phyloP scores from a whole-genome alignment of 2,329 filamentous ascomycete species.

The Pochonia chlamydosporia region DNA sequence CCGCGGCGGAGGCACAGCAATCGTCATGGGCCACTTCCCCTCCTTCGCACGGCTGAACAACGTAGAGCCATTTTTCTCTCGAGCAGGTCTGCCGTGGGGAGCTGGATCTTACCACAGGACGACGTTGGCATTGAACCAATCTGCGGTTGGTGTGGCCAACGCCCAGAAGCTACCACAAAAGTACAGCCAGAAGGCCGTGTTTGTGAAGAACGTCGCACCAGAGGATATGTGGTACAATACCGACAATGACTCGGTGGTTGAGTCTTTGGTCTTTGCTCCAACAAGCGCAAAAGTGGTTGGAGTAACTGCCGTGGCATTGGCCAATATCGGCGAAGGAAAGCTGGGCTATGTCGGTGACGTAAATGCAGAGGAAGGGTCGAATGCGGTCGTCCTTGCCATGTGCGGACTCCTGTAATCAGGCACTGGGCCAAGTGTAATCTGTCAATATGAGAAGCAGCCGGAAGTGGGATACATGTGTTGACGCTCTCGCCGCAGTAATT shows the following conservation, averaged over 20 bases:
- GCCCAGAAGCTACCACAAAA: slow-evolving; percentile 10
- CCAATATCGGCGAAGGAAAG: slow-evolving; percentile 20
- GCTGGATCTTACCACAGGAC: slow-evolving; percentile 15
- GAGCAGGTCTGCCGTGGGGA: slow-evolving; percentile 17
- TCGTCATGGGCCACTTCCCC: slow-evolving; percentile 12
- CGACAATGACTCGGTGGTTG: slow-evolving; percentile 4
- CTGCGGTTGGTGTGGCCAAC: slow-evolving; percentile 8
- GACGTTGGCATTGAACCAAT: slow-evolving; percentile 15
- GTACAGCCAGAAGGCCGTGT: slow-evolving; percentile 22
- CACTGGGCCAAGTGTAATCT: no score
- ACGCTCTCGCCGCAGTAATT: no score
- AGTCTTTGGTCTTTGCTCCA: slow-evolving; percentile 4
- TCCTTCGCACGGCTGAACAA: slow-evolving; percentile 2
- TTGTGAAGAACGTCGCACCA: slow-evolving; percentile 15
- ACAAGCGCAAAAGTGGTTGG: slow-evolving; percentile 3
- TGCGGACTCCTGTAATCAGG: slow-evolving; percentile 1
- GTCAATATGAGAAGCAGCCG: no score
- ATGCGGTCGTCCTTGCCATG: slow-evolving; percentile 21
- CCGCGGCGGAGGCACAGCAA: slow-evolving; percentile 5
- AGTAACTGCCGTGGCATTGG: slow-evolving; percentile 18
- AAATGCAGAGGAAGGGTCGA: slow-evolving; percentile 18
- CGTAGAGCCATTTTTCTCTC: slow-evolving; percentile 16
- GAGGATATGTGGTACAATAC: slow-evolving; percentile 18
- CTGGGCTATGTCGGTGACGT: slow-evolving; percentile 25
- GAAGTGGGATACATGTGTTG: no score